Conservation (phyloP, 495 filamentous ascomycete species). For the Hypoxylon fragiforme region DNA sequence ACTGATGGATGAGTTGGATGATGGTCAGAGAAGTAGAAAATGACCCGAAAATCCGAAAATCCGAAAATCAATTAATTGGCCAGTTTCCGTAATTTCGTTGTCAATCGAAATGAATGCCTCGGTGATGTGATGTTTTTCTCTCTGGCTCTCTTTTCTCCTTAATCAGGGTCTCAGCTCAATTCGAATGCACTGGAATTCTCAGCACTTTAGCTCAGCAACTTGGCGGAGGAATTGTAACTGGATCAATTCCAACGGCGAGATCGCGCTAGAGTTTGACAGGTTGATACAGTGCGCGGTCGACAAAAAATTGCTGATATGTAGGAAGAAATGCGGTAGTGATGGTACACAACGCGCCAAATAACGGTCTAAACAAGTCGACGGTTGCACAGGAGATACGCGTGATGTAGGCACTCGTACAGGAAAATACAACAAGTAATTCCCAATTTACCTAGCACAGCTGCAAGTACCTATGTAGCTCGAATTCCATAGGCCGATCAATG, state of each 20-base stretch:
- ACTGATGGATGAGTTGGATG: conserved; percentile 20
- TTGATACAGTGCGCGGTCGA: conserved; percentile 26
- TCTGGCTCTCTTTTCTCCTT: conserved; percentile 16
- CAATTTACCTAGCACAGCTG: not conserved
- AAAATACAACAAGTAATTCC: not conserved
- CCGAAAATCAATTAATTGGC: conserved; percentile 19
- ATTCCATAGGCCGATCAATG: not conserved
- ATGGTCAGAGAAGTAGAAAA: conserved; percentile 1
- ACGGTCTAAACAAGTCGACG: conserved; percentile 16
- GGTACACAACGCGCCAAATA: conserved; percentile 8
- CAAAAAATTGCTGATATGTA: too few relatives aligned
- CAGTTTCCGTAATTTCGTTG: conserved; percentile 14
- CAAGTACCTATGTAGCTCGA: conserved; percentile 7
- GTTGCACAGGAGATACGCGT: conserved; percentile 22
- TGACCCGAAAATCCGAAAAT: too few relatives aligned
- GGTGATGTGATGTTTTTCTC: conserved; percentile 13
- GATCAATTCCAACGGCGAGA: conserved; percentile 14
- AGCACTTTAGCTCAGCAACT: not conserved
- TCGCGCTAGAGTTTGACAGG: conserved; percentile 17
- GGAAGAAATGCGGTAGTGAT: conserved; percentile 11
- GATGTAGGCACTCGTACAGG: conserved; percentile 17
- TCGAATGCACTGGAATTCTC: conserved; percentile 29
- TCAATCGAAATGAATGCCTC: conserved; percentile 25
- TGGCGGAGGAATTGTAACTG: conserved; percentile 11
- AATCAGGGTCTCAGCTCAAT: conserved; percentile 28